Percentiles rank a stretch among this genome's conserved stretches.
Evolutionary conservation across 768 basidiomycete genomes (phyloP).

Genomic region (Nidularia sp.): DNA sequence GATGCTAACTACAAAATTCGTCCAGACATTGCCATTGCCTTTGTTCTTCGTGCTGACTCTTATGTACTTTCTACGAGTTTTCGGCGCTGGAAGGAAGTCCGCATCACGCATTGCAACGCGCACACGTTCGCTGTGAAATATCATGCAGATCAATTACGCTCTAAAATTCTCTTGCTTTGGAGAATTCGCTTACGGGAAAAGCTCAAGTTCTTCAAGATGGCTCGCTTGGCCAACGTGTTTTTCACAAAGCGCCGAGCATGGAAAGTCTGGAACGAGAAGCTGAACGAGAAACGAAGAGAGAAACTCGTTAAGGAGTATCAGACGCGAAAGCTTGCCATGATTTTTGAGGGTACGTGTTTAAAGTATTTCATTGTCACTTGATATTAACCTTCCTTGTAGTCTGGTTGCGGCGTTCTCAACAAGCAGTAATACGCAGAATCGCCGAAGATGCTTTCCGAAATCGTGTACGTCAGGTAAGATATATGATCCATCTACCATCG

Average conservation of each 20-base stretch:
- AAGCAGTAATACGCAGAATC: neutral
- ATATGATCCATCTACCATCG: neutral
- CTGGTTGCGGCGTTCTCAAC: conserved; percentile 1
- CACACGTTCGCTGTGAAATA: conserved; percentile 45
- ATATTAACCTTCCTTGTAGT: neutral
- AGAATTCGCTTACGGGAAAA: conserved; percentile 46
- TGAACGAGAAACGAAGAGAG: conserved; percentile 40
- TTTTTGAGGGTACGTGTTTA: neutral
- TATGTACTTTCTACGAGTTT: conserved; percentile 29
- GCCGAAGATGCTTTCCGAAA: conserved; percentile 4
- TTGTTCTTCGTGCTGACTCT: conserved; percentile 41
- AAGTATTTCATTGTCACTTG: neutral
- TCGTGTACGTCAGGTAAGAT: conserved; percentile 13
- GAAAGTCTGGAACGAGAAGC: conserved; percentile 41
- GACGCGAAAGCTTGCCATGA: conserved; percentile 19
- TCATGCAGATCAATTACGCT: conserved; percentile 34
- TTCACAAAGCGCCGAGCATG: conserved; percentile 45
- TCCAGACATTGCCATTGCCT: conserved; percentile 47
- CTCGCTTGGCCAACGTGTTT: conserved; percentile 47
- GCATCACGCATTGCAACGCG: conserved; percentile 41
- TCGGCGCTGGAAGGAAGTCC: conserved; percentile 40
- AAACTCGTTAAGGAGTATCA: conserved; percentile 41
- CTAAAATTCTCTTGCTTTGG: conserved; percentile 48
- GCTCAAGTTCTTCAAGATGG: conserved; percentile 47
- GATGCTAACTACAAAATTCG: conserved; percentile 5